These are phyloP conservation scores for Fusarium hostae DNA, from an alignment of 2,329 filamentous ascomycete species.

Conservation along the genomic window DNA sequence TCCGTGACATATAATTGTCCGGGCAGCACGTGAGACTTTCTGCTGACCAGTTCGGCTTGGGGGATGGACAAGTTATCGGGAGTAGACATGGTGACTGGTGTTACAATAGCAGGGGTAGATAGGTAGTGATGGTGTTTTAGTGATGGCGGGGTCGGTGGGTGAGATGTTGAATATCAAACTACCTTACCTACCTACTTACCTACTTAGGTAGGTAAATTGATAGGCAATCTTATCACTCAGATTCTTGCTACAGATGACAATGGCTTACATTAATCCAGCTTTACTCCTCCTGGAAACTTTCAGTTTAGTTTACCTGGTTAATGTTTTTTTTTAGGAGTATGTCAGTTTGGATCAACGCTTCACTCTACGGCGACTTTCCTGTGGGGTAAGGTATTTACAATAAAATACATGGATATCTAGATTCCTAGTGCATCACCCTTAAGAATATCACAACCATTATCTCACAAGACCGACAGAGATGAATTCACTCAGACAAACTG, in stretches of 20 bases:
- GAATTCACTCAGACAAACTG: neutral
- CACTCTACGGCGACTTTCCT: no score
- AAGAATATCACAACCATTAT: neutral
- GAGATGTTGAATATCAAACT: neutral
- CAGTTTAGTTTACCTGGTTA: neutral
- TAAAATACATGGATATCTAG: no score
- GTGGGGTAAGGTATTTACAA: no score
- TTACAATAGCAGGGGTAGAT: neutral
- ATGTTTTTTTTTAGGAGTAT: no score
- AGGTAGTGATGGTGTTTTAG: slow-evolving; percentile 12
- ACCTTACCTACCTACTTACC: neutral
- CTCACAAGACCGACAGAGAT: neutral
- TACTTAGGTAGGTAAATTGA: neutral
- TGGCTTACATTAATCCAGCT: neutral
- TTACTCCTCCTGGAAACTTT: neutral
- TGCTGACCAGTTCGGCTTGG: slow-evolving; percentile 54
- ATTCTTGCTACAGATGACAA: neutral
- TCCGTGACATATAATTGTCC: slow-evolving; percentile 82
- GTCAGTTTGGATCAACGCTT: rapidly evolving
- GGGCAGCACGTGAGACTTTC: slow-evolving; percentile 56
- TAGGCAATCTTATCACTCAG: neutral
- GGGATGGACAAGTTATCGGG: slow-evolving; percentile 44
- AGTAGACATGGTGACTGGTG: slow-evolving; percentile 15
- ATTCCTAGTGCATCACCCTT: no score
- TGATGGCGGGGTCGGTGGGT: slow-evolving; percentile 29